Base-by-base conservation (phyloP, 2,329 filamentous ascomycete genomes). In the Fusarium sp. region DNA sequence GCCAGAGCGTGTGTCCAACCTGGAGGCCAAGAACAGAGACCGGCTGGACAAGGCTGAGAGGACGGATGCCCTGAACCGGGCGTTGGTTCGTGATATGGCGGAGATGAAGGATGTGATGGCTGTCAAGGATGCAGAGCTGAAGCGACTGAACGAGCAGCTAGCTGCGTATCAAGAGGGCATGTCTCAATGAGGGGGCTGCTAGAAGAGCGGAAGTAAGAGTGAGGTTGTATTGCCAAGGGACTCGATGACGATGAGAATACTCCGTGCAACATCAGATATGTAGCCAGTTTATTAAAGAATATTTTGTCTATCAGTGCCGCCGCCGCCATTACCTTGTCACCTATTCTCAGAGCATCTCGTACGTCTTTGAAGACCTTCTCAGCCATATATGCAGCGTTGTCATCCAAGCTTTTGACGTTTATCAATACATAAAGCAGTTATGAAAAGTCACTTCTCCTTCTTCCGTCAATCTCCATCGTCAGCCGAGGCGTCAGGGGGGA, bases 1-100 rank as follows among this genome's bases (percentile, higher is more conserved):
- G 69, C 69, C 73, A 4, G 65, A 68, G 51, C 68, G 76, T 9
- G 75, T 74, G 29, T 75, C 75, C 15, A 67, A 70, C 9, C 69
- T 70, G 54, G 68, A 76, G 56, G 21, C 46, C 15, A 70, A 67
- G 49, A 59, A 65, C 49, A 62, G 61, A 37, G 53, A 53, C 23
- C 56, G 54, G 37, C 39, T 76, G 6, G 64, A 72, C n/a, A 33
- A 43, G 19, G 65, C 52, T 9, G 63, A 58, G 14, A 51, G 66
- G 29, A 25, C 66, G 17, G 62, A 63, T 11, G 42, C 32, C 2
- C 39, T 58, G 32, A 71, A 69, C 14, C 41, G 50, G 42, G 48
- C 44, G 38, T 57, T 70, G n/a, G 13, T 44, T 23, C 49, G 62
- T 27, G 71, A 73, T 37, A 69, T 50, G 44, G 25, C 56, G 6